Evolutionary conservation across 345 rosid species (phyloP), one percentile per base, ranked within the genome.

Genomic region (Luvunga scandens): DNA sequence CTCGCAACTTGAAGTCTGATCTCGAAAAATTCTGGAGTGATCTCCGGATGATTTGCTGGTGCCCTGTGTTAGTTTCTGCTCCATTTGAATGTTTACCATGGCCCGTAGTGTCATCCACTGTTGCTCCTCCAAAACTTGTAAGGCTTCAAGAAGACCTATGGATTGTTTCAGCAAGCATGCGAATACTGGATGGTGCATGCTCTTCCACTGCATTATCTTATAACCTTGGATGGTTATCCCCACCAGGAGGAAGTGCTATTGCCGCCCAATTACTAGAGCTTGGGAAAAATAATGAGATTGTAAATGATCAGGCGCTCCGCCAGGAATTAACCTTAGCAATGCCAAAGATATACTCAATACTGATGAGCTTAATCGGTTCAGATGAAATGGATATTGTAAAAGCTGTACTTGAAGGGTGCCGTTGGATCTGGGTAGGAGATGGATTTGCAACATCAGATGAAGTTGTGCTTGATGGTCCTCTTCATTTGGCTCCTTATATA

Each of bases 351-450:
- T 95, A 95, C 85, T 89, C 98, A 73, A 84, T 93, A 79, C 85
- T 95, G 82, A 78, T 80, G 68, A 83, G 87, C 81, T 86, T 93
- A 86, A 84, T 90, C 79, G 89, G 92, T 81, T 86, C 98, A 16
- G 98, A 93, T 85, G 98, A 95, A 84, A 91, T 93, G 94, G 98
- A 95, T 72, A 91, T 95, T 78, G 91, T 93, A 79, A 91, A 95
- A 86, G 97, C 98, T 84, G 89, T 95, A 83, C 94, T 95, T 83
- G 98, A 95, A 90, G 98, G 97, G 59, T 88, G 98, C 84, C 94
- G 98, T 79, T 95, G 98, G 98, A 90, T 95, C 76, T 95, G 98
- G 98, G 98, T 95, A 63, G 98, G 98, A 76, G 98, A 93, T 89
- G 98, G 98, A 78, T 95, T 95, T 91, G 93, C 98, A 77, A 95